Base-by-base conservation (phyloP, 208 protist genomes). In the Crithidia sp. region DNA sequence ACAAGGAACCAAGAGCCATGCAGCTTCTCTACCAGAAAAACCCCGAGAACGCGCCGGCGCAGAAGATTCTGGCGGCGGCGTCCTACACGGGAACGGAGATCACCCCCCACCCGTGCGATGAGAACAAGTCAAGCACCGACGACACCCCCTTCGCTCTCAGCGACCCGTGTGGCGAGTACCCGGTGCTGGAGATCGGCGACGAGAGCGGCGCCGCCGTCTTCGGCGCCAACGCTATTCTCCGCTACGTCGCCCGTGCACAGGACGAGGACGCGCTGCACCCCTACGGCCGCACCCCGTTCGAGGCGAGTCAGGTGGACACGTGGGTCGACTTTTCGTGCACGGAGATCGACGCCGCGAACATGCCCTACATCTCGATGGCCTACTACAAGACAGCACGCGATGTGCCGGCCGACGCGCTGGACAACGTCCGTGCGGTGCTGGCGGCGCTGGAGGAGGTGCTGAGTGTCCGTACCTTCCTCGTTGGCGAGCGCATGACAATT, bases 241-340 rank as follows among this genome's bases (percentile, higher is more conserved):
- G 90, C 55, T 85, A 92, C 76, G 81, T 96, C 49, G 92, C 88
- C 7, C 86, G 89, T 68, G 52, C 65, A 40, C 57, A 79, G 16
- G 72, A 86, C 63, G 77, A 67, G 50, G 73, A 76, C 39, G 62
- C 62, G 28, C 63, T 71, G 37, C 82, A 86, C 73, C 77, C 93
- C 14, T 95, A 95, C 74, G 92, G 92, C 69, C 72, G 80, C 76
- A 95, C 85, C 1, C 80, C 79, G 0, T 92, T 91, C 59, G 89
- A 96, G 77, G 86, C 81, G 17, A 83, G 80, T 55, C 88, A 95
- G 81, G 83, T 95, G 7, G 92, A 96, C 81, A 87, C 76, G 79
- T 96, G 92, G 92, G 63, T 96, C 19, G 89, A 95, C 77, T 96
- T 95, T 73, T 81, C 84, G 17, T 53, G 80, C 50, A 88, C 77